These are phyloP conservation scores for Alternaria postmessia DNA, from an alignment of 2,329 filamentous ascomycete genomes.

Conservation along the genomic window DNA sequence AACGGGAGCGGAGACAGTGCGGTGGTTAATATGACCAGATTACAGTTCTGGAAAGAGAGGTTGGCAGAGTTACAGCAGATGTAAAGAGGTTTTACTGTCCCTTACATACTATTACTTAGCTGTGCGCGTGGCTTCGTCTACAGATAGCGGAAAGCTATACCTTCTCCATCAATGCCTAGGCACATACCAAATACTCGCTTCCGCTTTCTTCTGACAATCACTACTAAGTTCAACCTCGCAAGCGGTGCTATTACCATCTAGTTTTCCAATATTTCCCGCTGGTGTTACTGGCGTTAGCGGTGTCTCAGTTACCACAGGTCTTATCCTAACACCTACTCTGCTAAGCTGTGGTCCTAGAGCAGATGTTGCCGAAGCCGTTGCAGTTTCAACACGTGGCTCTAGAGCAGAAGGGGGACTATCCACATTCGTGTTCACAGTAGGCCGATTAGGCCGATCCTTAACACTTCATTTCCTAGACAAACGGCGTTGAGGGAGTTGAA, in stretches of 20 bases:
- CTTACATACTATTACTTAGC: background rate
- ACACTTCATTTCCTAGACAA: background rate
- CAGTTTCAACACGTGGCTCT: background rate
- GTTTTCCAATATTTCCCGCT: background rate
- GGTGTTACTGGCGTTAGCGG: background rate
- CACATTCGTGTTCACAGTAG: background rate
- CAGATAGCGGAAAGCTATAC: background rate
- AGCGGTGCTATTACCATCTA: background rate
- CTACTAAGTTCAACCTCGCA: background rate
- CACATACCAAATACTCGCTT: background rate
- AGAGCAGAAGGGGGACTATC: fast-evolving
- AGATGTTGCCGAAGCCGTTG: background rate
- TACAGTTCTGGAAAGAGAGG: conserved; percentile 1
- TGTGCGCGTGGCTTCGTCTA: background rate
- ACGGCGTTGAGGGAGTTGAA: background rate
- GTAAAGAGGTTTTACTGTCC: too few species aligned
- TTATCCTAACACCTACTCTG: background rate
- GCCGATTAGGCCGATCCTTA: background rate
- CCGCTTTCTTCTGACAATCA: background rate
- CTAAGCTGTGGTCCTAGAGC: background rate
- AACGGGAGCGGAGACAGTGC: background rate
- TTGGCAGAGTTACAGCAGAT: background rate
- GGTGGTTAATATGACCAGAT: background rate
- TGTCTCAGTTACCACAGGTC: background rate
- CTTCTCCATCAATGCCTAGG: background rate